Evolutionary conservation across 2,329 filamentous ascomycete genomes (phyloP).

Genomic region (Lecanicillium sp.): DNA sequence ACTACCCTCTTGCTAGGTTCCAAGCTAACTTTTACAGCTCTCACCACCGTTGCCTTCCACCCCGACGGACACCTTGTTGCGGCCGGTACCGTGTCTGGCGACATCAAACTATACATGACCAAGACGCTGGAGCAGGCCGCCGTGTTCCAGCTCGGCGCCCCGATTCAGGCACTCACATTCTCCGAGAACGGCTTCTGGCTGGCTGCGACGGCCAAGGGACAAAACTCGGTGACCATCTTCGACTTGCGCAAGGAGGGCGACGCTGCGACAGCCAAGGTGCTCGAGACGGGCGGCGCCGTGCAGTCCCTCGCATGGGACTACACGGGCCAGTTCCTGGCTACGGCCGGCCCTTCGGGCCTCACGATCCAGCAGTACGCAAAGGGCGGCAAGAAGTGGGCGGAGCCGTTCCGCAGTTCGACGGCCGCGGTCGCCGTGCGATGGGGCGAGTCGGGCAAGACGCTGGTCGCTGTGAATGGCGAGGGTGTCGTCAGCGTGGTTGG

Average conservation of each 20-base stretch:
- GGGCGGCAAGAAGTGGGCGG: conserved; percentile 79
- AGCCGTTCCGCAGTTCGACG: conserved; percentile 71
- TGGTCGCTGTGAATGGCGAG: conserved; percentile 68
- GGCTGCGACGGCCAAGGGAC: conserved; percentile 71
- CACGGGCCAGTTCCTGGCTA: conserved; percentile 85
- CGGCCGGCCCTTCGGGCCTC: conserved; percentile 71
- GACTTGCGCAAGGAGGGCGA: conserved; percentile 89
- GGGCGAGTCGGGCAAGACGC: conserved; percentile 66
- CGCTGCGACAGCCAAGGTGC: conserved; percentile 70
- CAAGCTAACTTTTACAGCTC: conserved; percentile 42
- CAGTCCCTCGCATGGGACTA: conserved; percentile 84
- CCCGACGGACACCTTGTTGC: conserved; percentile 94
- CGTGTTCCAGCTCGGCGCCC: conserved; percentile 61
- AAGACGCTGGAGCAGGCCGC: conserved; percentile 73
- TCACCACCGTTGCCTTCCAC: conserved; percentile 80
- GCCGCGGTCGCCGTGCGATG: conserved; percentile 69
- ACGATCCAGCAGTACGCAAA: conserved; percentile 89
- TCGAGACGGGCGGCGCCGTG: conserved; percentile 77
- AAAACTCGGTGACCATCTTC: conserved; percentile 77
- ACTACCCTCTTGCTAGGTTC: not conserved
- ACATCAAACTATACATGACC: conserved; percentile 85
- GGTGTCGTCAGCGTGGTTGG: conserved; percentile 70
- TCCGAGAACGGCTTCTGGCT: conserved; percentile 98
- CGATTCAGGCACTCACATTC: conserved; percentile 73
- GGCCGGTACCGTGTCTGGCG: conserved; percentile 69